phyloP scores from a whole-genome alignment of 768 basidiomycete species.

The Serendipita sp. region DNA sequence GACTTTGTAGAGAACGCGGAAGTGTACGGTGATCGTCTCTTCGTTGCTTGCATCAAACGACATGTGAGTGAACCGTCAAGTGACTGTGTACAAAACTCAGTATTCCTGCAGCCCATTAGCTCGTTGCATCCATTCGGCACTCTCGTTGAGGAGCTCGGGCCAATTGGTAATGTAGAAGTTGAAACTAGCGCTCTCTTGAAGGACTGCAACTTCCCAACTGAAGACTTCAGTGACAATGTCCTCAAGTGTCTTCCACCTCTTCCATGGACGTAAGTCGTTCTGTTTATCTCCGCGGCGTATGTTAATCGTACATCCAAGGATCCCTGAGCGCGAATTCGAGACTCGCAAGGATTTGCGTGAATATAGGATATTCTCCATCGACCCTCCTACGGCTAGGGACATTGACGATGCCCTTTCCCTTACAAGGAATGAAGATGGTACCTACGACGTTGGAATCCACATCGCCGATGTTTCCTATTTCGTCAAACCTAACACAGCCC shows the following conservation, averaged over 20 bases:
- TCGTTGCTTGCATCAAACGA: conserved; percentile 97
- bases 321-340: conserved; percentile 81
- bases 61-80: conserved; percentile 44
- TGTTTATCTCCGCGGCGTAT: background rate
- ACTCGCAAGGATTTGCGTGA: conserved; percentile 74
- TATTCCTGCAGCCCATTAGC: conserved; percentile 53
- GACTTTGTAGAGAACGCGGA: conserved; percentile 96
- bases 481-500: conserved; percentile 85
- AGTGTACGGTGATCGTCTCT: conserved; percentile 74
- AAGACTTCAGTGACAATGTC: conserved; percentile 92
- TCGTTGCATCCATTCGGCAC: conserved; percentile 98
- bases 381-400: conserved; percentile 79
- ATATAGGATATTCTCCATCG: conserved; percentile 84
- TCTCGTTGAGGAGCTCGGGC: conserved; percentile 90
- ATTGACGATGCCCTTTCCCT: conserved; percentile 91
- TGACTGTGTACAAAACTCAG: conserved; percentile 20
- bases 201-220: conserved; percentile 97
- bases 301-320: conserved; percentile 26
- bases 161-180: conserved; percentile 96
- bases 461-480: conserved; percentile 94
- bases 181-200: conserved; percentile 95
- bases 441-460: conserved; percentile 86
- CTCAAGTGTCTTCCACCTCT: conserved; percentile 89
- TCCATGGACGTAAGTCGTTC: conserved; percentile 67
- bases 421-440: conserved; percentile 79